phyloP scores from a whole-genome alignment of 768 basidiomycete genomes.

The Paxillus ammoniavirescens region DNA sequence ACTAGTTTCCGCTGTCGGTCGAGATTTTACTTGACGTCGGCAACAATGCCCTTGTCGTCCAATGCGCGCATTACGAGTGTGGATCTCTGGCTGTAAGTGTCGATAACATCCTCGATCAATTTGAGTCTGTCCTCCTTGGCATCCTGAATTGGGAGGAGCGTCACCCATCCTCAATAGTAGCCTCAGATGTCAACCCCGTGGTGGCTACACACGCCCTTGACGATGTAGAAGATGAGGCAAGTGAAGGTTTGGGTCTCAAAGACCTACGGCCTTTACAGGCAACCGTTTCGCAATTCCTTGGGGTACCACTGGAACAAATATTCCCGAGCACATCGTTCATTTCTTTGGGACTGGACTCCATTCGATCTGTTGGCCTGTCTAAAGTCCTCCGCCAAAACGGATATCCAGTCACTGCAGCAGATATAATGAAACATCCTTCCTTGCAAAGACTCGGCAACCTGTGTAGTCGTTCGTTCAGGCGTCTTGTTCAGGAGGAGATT shows the following conservation, averaged over 20 bases:
- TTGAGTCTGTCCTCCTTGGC: constrained; percentile 24
- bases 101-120: constrained; percentile 18
- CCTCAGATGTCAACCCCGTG: not conserved
- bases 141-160: constrained; percentile 11
- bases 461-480: constrained; percentile 5
- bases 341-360: constrained; percentile 47
- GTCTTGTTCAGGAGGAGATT: not conserved
- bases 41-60: constrained; percentile 16
- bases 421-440: constrained; percentile 36
- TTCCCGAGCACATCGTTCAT: constrained; percentile 34
- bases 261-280: constrained; percentile 8
- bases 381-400: constrained; percentile 34
- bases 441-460: constrained; percentile 11
- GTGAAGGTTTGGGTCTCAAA: not conserved
- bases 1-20: constrained; percentile 22
- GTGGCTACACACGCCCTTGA: not conserved
- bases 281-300: constrained; percentile 20
- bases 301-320: constrained; percentile 12
- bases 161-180: not conserved
- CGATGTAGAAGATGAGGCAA: not conserved
- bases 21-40: constrained; percentile 25
- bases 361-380: constrained; percentile 44
- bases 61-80: constrained; percentile 21
- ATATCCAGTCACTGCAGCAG: constrained; percentile 32
- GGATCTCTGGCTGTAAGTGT: constrained; percentile 17